Conservation (phyloP, 2,329 filamentous ascomycete genomes). For the Fusarium anthophilum region DNA sequence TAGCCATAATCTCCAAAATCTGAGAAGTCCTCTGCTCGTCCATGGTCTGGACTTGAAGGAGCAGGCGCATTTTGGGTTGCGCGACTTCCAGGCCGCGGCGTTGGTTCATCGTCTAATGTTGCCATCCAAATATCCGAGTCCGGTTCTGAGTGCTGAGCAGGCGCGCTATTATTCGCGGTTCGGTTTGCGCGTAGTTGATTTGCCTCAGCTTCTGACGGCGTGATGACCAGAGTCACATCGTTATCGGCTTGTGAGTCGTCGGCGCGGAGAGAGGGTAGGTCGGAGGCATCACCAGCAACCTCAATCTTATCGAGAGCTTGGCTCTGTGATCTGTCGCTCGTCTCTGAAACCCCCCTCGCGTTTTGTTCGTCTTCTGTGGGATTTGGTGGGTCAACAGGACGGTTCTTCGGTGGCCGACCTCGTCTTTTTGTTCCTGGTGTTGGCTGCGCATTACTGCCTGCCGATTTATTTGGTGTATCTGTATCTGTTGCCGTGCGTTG, state of each 20-base stretch:
- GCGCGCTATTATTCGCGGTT: constrained; percentile 20
- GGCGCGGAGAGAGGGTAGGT: constrained; percentile 26
- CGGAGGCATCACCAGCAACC: constrained; percentile 28
- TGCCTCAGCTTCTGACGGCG: constrained; percentile 35
- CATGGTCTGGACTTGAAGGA: constrained; percentile 20
- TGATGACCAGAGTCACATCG: constrained; percentile 41
- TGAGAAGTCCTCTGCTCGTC: constrained; percentile 24
- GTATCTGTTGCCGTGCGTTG: constrained; percentile 45
- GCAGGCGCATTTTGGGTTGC: constrained; percentile 10
- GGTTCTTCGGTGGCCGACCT: constrained; percentile 45
- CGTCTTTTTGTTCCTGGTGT: constrained; percentile 47
- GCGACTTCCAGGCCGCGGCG: constrained; percentile 44
- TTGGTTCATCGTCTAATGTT: constrained; percentile 51
- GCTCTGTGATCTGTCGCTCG: constrained; percentile 28
- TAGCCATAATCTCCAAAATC: constrained; percentile 43
- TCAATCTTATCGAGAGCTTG: constrained; percentile 44
- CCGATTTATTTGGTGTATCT: constrained; percentile 41
- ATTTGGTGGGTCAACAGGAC: constrained; percentile 39
- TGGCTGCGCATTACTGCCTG: constrained; percentile 37
- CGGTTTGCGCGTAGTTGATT: constrained; percentile 13
- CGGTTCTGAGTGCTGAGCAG: constrained; percentile 43
- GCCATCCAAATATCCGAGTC: constrained; percentile 59
- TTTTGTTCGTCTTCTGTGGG: constrained; percentile 35
- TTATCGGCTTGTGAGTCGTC: constrained; percentile 44
- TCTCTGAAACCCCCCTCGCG: constrained; percentile 19